Evolutionary conservation across 768 basidiomycete genomes (phyloP), one percentile per base, ranked within the genome.

Genomic region (Tricholoma bakamatsutake): DNA sequence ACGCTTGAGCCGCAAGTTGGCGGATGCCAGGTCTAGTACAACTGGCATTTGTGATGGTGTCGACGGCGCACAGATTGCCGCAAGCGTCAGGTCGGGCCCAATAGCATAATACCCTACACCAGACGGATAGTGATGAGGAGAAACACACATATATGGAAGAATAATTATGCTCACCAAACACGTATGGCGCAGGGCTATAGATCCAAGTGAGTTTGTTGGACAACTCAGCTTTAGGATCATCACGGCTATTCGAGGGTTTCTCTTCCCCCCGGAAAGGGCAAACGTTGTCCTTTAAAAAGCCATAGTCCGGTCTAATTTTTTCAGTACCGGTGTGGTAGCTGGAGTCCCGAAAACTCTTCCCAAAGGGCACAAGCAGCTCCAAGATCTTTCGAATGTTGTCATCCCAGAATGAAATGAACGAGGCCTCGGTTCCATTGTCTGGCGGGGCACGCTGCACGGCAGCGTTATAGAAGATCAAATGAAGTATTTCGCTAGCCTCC

Each of bases 351-450:
- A 40, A 7, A 40, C 39, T 40, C 39, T 3, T 24, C 21, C 37
- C 37, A 34, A 24, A n/a, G 37, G 50, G 39, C 45, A 46, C 50
- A 34, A 50, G 50, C 31, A 50, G 50, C 50, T 50, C 31, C 37
- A 50, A 33, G n/a, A 50, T 50, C 37, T 34, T 34, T 34, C 31
- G 37, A 12, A 50, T 50, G 37, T 50, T 50, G 17, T 34, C 37
- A 33, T 50, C 50, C 50, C 31, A 50, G 21, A 50, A 50, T 9
- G 10, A 50, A 18, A 35, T 31, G 37, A 50, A 50, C 37, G 31
- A 34, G 12, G 31, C 50, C 21, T 50, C 31, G 24, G 50, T 50
- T 50, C 37, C 50, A 18, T 15, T 17, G 21, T 18, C 31, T 34
- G 37, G 50, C 3, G 50, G 50, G 31, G n/a, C 15, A 24, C 12